phyloP scores from a whole-genome alignment of 2,329 filamentous ascomycete genomes.

The Paramyrothecium roridum region DNA sequence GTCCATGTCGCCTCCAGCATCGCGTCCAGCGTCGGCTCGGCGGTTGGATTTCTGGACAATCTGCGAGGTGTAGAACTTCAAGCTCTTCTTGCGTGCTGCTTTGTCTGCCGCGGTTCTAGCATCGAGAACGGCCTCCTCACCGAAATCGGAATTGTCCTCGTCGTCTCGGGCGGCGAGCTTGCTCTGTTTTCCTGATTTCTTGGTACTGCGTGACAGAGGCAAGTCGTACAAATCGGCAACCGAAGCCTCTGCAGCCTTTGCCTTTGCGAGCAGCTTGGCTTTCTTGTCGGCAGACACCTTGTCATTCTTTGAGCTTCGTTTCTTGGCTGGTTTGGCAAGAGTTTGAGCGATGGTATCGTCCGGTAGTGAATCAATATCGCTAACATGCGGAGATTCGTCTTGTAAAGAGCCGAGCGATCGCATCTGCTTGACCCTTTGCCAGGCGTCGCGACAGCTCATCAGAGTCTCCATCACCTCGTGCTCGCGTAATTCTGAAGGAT shows the following conservation, averaged over 20 bases:
- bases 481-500: slow-evolving; percentile 77
- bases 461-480: slow-evolving; percentile 89
- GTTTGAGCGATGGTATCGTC: slow-evolving; percentile 9
- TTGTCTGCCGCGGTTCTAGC: slow-evolving; percentile 81
- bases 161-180: slow-evolving; percentile 32
- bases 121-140: slow-evolving; percentile 80
- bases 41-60: slow-evolving; percentile 93
- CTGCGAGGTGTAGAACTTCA: slow-evolving; percentile 97
- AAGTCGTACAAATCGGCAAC: slow-evolving; percentile 69
- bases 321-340: slow-evolving; percentile 22
- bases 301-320: slow-evolving; percentile 28
- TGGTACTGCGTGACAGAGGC: slow-evolving; percentile 44
- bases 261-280: slow-evolving; percentile 42
- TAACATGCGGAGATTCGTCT: slow-evolving; percentile 14
- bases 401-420: slow-evolving; percentile 40
- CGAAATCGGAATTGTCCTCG: slow-evolving; percentile 81
- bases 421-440: slow-evolving; percentile 71
- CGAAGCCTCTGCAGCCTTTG: slow-evolving; percentile 64
- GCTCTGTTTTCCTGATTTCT: slow-evolving; percentile 39
- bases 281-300: slow-evolving; percentile 32
- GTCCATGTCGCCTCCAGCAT: slow-evolving; percentile 76
- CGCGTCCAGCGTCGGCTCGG: slow-evolving; percentile 68
- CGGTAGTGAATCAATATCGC: slow-evolving; percentile 18
- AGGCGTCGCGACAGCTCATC: slow-evolving; percentile 74
- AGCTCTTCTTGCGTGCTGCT: slow-evolving; percentile 81